Evolutionary conservation across 2,329 filamentous ascomycete species (phyloP), one percentile per base, ranked within the genome.

Genomic region (Alternaria sp.): DNA sequence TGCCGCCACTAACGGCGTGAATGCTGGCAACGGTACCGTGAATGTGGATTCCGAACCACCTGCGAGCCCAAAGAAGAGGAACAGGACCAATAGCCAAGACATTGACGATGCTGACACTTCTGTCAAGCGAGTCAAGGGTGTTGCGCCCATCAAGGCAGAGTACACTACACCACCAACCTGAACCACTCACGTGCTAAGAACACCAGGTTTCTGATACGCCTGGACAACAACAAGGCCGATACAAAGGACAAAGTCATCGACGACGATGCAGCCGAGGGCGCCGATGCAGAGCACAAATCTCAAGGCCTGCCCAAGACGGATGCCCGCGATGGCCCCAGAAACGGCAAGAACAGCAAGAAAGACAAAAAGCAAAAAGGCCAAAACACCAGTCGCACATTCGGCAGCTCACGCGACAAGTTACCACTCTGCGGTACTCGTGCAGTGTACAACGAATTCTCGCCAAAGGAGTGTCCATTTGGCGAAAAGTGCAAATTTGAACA

Each of bases 361-460:
- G 86, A 87, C 74, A 90, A 89, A 75, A 89, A 89, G 74, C 80
- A 87, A 66, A 84, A 84, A 44, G 91, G 92, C 34, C 93, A 97
- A 79, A 97, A 98, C 79, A 93, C 89, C 65, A 88, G 88, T 67
- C 90, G 94, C 58, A 87, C 86, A 43, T 97, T 95, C 76, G 93
- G 93, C 51, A 88, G 84, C 64, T 95, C 92, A 42, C 86, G 88
- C 62, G 94, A 98, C 75, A 86, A 87, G 30, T 84, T 94, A 56
- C 87, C 87, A 41, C 86, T 98, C 8, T 98, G 94, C 80, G 87
- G 88, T 69, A 93, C 89, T 54, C 85, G 91, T 62, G 87, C 87
- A 18, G 86, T 88, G 71, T 86, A 83, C 63, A 84, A 91, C 38
- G 94, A 98, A 75, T 96, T 97, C 77, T 94, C 92, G 3, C 92